Conservation (phyloP, 805 yeast genomes). For the Hanseniaspora meyeri region DNA sequence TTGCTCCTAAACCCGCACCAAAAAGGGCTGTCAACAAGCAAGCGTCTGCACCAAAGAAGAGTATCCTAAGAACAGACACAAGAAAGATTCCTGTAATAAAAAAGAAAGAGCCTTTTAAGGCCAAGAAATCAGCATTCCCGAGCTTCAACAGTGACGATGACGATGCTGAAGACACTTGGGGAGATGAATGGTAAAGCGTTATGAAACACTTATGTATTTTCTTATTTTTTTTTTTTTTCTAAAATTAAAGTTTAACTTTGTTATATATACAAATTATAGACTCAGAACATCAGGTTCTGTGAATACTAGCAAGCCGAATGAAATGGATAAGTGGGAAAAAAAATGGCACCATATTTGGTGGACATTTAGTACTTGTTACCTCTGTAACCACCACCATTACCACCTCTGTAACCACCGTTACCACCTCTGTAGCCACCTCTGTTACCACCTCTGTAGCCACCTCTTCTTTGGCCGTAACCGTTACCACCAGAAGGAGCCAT, state of each 20-base stretch:
- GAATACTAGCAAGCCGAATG: neutral
- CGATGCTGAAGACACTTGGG: constrained; percentile 21
- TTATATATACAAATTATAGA: neutral
- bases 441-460: constrained; percentile 32
- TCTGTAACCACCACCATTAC: constrained; percentile 29
- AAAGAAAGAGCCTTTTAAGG: constrained; percentile 14
- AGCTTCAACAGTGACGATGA: constrained; percentile 5
- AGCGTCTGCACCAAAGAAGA: neutral
- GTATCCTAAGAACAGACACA: neutral
- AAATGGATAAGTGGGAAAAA: neutral
- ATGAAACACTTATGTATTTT: neutral
- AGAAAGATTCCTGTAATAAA: constrained; percentile 6
- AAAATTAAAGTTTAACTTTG: neutral
- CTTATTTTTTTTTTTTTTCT: neutral
- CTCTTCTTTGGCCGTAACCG: constrained; percentile 33
- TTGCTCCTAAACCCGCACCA: neutral
- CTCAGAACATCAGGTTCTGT: neutral
- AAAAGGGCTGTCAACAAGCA: neutral
- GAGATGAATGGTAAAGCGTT: constrained; percentile 19
- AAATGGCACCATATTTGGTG: neutral
- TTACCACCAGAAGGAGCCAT: constrained; percentile 57
- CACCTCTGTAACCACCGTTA: constrained; percentile 29
- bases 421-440: constrained; percentile 27
- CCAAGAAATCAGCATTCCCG: constrained; percentile 9
- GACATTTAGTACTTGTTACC: constrained; percentile 19